Evolutionary conservation across 495 filamentous ascomycete genomes (phyloP).

Genomic region (Apiosordaria backusii): DNA sequence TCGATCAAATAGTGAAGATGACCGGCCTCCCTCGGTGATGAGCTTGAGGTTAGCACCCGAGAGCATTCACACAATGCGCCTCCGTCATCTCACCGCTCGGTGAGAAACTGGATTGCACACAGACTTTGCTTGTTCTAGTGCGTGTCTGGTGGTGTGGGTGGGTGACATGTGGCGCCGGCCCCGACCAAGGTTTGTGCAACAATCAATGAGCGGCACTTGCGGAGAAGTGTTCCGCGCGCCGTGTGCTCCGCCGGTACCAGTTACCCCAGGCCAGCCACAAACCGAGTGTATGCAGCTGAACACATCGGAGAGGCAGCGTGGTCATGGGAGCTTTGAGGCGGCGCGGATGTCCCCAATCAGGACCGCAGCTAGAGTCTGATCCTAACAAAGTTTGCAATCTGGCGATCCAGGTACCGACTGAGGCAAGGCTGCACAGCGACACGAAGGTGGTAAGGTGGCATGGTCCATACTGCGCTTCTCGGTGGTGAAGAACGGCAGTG

Average conservation of each 20-base stretch:
- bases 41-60: conserved; percentile 1
- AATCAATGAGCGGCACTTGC: conserved; percentile 20
- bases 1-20: not conserved
- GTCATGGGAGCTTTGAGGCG: conserved; percentile 15
- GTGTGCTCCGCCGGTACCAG: conserved; percentile 26
- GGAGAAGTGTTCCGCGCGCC: conserved; percentile 24
- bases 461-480: conserved; percentile 6
- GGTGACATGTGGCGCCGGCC: conserved; percentile 3
- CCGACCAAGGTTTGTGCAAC: conserved; percentile 16
- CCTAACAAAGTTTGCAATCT: conserved; percentile 17
- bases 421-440: not conserved
- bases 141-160: conserved; percentile 9
- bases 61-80: not conserved
- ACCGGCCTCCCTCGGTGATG: conserved; percentile 1
- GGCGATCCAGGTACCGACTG: conserved; percentile 25
- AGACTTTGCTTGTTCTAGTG: conserved; percentile 6
- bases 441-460: conserved; percentile 6
- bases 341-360: conserved; percentile 30
- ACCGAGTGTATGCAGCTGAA: conserved; percentile 11
- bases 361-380: conserved; percentile 14
- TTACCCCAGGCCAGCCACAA: conserved; percentile 13
- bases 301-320: not conserved
- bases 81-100: conserved; percentile 12
- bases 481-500: conserved; percentile 7
- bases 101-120: conserved; percentile 9